A percentile compares a stretch with the other conserved stretches of the same genome.
These are phyloP conservation scores for Kalmusia sp. DNA, from an alignment of 2,329 filamentous ascomycete genomes.

Conservation along the genomic window DNA sequence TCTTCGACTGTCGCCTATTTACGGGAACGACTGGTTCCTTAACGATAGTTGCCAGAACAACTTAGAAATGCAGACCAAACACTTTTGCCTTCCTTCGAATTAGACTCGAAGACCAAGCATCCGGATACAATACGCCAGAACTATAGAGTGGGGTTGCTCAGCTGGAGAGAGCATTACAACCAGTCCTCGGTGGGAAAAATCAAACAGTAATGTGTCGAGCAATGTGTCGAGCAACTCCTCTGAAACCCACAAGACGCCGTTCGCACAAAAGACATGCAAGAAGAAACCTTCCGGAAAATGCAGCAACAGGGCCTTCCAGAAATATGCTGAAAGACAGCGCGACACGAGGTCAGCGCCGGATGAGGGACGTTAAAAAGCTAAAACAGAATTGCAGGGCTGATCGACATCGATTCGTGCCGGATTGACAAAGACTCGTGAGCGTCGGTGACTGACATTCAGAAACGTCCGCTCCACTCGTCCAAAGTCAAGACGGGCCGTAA, in stretches of 20 bases:
- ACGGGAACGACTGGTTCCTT: constrained; percentile 30
- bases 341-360: constrained; percentile 17
- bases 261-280: constrained; percentile 38
- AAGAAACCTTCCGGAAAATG: constrained; percentile 42
- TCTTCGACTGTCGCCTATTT: constrained; percentile 26
- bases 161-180: constrained; percentile 37
- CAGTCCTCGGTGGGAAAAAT: constrained; percentile 36
- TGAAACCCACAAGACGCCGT: constrained; percentile 29
- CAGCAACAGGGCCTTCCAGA: constrained; percentile 37
- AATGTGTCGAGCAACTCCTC: constrained; percentile 27
- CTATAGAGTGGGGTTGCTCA: constrained; percentile 37
- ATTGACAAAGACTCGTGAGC: constrained; percentile 43
- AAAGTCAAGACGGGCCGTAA: constrained; percentile 40
- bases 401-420: constrained; percentile 38
- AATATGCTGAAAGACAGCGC: constrained; percentile 31
- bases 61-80: constrained; percentile 40
- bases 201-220: constrained; percentile 19
- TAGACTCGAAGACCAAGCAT: constrained; percentile 22
- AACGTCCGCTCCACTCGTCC: constrained; percentile 46
- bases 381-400: constrained; percentile 23
- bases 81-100: constrained; percentile 38
- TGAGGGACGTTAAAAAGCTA: constrained; percentile 20
- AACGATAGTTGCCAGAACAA: constrained; percentile 31
- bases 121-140: constrained; percentile 30
- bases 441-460: constrained; percentile 27